phyloP scores from a whole-genome alignment of 176 grass and related monocot genomes.

The Ensete ventricosum region DNA sequence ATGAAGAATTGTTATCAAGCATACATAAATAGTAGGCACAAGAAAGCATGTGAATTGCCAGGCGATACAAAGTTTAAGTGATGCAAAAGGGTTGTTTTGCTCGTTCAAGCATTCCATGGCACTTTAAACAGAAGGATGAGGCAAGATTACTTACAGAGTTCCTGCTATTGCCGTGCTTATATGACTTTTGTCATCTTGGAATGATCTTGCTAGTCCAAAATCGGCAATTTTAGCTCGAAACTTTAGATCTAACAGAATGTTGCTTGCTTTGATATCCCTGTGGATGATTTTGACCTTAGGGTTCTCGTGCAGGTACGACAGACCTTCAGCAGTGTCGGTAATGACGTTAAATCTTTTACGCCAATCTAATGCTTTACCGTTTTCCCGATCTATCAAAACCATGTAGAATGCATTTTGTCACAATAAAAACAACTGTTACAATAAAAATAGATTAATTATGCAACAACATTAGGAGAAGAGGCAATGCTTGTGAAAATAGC shows the following conservation, averaged over 20 bases:
- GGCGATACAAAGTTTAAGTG: background rate
- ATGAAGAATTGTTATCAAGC: background rate
- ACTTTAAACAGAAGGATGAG: background rate
- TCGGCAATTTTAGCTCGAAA: conserved; percentile 30
- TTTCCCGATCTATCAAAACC: conserved; percentile 6
- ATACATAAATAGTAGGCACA: background rate
- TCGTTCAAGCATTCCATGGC: background rate
- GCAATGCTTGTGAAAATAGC: too few species aligned
- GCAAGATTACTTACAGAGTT: conserved; percentile 20
- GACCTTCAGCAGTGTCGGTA: conserved; percentile 23
- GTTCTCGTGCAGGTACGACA: conserved; percentile 24
- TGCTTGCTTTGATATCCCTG: conserved; percentile 32
- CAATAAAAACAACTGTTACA: background rate
- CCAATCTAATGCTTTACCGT: conserved; percentile 11
- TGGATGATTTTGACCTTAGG: conserved; percentile 24
- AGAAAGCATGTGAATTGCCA: background rate
- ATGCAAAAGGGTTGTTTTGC: background rate
- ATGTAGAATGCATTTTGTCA: background rate
- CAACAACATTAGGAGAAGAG: too few species aligned
- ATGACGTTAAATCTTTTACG: conserved; percentile 23
- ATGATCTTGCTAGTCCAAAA: conserved; percentile 27
- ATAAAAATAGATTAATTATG: too few species aligned
- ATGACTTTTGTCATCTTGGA: conserved; percentile 17
- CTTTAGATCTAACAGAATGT: conserved; percentile 23
- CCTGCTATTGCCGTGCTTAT: conserved; percentile 23